Percentiles rank a stretch among this genome's conserved stretches.
phyloP scores from a whole-genome alignment of 208 protist genomes.

The Trypanosoma caninum region DNA sequence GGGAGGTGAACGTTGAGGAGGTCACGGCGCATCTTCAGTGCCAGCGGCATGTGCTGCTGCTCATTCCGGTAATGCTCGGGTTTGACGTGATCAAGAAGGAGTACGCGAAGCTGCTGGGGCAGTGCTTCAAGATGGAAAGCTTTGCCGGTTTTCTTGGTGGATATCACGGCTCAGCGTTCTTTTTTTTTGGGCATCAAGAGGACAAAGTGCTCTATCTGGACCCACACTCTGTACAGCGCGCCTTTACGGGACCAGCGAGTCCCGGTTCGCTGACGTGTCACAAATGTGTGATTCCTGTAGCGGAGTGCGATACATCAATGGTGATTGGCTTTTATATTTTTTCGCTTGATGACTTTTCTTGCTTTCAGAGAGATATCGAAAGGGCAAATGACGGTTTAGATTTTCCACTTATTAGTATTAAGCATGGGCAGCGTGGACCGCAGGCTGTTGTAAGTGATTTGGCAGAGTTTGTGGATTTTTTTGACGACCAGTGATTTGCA shows the following conservation, averaged over 20 bases:
- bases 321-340: constrained; percentile 60
- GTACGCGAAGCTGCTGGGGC: constrained; percentile 42
- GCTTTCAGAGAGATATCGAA: constrained; percentile 37
- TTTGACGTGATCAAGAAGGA: constrained; percentile 31
- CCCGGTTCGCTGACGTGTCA: constrained; percentile 10
- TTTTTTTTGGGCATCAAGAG: constrained; percentile 62
- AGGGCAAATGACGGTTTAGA: constrained; percentile 31
- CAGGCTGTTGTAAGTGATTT: neutral
- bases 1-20: constrained; percentile 25
- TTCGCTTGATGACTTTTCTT: constrained; percentile 29
- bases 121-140: constrained; percentile 43
- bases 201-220: constrained; percentile 55
- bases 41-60: constrained; percentile 37
- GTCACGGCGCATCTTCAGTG: constrained; percentile 23
- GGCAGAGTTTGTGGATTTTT: neutral
- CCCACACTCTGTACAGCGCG: constrained; percentile 70
- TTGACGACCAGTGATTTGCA: neutral
- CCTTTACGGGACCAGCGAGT: constrained; percentile 38
- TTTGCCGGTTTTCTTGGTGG: constrained; percentile 64
- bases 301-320: constrained; percentile 44
- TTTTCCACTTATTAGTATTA: constrained; percentile 53
- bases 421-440: too few relatives aligned
- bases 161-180: constrained; percentile 33
- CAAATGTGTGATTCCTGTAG: neutral
- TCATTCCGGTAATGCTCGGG: constrained; percentile 64